Base-by-base conservation (phyloP, 345 rosid genomes). In the Camelina hispida region DNA sequence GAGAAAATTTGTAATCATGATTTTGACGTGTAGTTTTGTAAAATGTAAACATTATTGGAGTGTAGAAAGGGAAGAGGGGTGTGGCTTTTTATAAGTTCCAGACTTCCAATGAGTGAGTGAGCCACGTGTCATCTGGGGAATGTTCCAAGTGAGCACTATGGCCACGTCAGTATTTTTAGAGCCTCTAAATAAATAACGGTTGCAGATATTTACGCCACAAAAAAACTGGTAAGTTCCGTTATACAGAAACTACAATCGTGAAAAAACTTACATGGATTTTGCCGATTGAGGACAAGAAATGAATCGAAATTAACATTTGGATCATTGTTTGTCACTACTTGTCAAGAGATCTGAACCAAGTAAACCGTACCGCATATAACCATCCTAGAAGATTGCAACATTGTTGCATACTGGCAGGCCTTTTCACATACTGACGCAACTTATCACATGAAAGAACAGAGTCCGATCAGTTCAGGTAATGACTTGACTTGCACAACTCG, bases 171-270 rank as follows among this genome's bases (percentile, higher is more conserved):
- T 69, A 32, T n/a, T 37, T n/a, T 17, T 52, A 59, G 2, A 68
- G 68, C 69, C 55, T 51, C 30, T 28, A 28, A 28, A 28, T 28
- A 28, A 22, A 20, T 46, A 42, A 69, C 9, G 4, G 79, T 76
- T 28, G 30, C 34, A 68, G 75, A 34, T 6, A 44, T 69, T 1
- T 55, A 37, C 75, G 71, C 80, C 75, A 77, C 71, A 25, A 25
- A 25, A 25, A 25, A 25, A 25, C 4, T 25, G 28, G 4, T 25
- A 3, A 4, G 10, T 47, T 56, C 50, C 8, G 71, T 46, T n/a
- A n/a, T n/a, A n/a, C n/a, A n/a, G n/a, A n/a, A n/a, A n/a, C n/a
- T n/a, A 65, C 12, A 32, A 73, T 14, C 13, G 30, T 44, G n/a
- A n/a, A 57, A 62, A 30, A 9, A 54, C 2, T 30, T 17, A 40